Conservation (phyloP, 208 protist genomes). For the Crithidia thermophila region DNA sequence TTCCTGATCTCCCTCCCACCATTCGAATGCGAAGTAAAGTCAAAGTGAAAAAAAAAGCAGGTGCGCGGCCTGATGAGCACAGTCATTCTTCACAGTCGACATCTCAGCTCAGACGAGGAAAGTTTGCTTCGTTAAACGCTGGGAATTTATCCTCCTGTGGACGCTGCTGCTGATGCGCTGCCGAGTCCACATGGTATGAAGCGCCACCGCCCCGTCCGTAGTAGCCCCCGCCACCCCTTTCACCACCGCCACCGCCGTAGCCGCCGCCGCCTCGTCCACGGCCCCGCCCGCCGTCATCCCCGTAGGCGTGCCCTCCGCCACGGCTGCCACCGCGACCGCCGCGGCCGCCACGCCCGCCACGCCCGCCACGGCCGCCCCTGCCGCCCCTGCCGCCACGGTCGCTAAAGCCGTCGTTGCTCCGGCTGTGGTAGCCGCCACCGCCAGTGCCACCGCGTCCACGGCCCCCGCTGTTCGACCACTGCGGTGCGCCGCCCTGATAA, state of each 20-base stretch:
- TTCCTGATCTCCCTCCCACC: too few species aligned
- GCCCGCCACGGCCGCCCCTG: constrained; percentile 8
- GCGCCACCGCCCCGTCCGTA: constrained; percentile 6
- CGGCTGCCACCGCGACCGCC: constrained; percentile 17
- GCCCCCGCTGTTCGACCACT: background rate
- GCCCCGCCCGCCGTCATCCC: constrained; percentile 2
- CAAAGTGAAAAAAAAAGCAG: too few species aligned
- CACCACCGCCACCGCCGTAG: background rate
- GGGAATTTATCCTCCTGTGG: constrained; percentile 13
- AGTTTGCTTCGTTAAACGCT: constrained; percentile 30
- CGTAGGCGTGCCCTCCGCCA: background rate
- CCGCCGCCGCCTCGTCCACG: constrained; percentile 13
- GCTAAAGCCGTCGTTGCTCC: background rate
- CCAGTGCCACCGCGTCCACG: constrained; percentile 6
- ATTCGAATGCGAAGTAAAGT: too few species aligned
- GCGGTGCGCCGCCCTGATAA: background rate
- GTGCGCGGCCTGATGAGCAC: too few species aligned
- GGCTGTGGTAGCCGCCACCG: constrained; percentile 9
- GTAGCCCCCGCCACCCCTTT: constrained; percentile 14
- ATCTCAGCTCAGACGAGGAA: constrained; percentile 29
- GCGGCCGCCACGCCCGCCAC: constrained; percentile 9
- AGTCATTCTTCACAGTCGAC: too few species aligned
- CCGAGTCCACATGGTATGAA: constrained; percentile 7
- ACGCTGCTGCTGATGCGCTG: background rate
- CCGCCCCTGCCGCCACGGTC: constrained; percentile 2